phyloP scores from a whole-genome alignment of 768 basidiomycete genomes.

The Phanerodontia chrysosporium region DNA sequence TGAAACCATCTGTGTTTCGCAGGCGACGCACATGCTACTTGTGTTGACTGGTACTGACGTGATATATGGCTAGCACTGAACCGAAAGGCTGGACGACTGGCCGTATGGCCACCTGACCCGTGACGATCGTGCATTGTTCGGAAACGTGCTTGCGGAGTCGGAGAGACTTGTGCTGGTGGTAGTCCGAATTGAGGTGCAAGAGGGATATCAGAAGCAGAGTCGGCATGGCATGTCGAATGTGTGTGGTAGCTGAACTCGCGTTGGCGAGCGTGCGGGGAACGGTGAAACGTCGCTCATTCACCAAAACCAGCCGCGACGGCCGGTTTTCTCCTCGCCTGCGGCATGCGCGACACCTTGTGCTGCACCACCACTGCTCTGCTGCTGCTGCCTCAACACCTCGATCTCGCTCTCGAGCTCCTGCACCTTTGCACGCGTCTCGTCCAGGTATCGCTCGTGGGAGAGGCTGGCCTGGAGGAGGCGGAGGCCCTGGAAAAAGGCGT shows the following conservation, averaged over 20 bases:
- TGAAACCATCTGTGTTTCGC: too few species aligned
- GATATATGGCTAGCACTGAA: neutral
- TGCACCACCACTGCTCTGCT: neutral
- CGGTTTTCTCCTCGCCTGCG: neutral
- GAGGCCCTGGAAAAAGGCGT: constrained; percentile 43
- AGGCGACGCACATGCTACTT: too few species aligned
- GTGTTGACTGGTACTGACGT: too few species aligned
- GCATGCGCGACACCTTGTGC: neutral
- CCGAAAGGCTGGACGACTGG: too few species aligned
- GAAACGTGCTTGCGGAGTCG: neutral
- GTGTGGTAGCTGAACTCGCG: neutral
- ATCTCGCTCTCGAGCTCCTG: constrained; percentile 58
- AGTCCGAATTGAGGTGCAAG: neutral
- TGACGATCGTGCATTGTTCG: neutral
- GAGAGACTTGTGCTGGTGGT: neutral
- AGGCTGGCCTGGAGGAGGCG: constrained; percentile 59
- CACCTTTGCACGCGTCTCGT: constrained; percentile 53
- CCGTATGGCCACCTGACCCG: neutral
- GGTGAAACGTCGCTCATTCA: neutral
- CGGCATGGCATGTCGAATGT: neutral
- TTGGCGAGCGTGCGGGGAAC: neutral
- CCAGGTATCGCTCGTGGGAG: constrained; percentile 68
- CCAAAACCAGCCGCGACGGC: constrained; percentile 24
- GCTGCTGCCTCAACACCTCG: constrained; percentile 24
- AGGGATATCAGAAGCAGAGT: too few species aligned